Base-by-base conservation (phyloP, 176 grass and related monocot genomes). In the Puccinellia tenuiflora region DNA sequence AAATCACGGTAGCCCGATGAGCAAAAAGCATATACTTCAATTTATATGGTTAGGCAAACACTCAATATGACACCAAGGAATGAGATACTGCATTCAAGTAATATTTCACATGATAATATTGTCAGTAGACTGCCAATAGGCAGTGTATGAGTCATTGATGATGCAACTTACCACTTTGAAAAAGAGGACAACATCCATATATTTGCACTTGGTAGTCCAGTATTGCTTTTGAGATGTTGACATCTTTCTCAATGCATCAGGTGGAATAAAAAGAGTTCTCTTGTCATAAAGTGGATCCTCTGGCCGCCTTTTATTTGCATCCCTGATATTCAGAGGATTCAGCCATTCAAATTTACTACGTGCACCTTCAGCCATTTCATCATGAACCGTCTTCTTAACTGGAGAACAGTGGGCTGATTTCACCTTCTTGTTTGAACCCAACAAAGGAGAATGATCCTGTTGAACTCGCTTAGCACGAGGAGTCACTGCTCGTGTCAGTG, bases 171-270 rank as follows among this genome's bases (percentile, higher is more conserved):
- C 96, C 78, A 95, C 92, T 98, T 95, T 98, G 83, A 98, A 98
- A 78, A 98, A 98, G 26, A 98, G 83, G 79, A 98, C 80, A 77
- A 93, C 83, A 83, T 98, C 96, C 92, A 93, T 98, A 74, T 92
- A 98, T 85, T 93, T 85, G 61, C 90, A 90, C 83, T 98, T 98
- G 71, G 88, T 82, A 88, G 86, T 92, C 96, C 96, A 95, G 73
- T 98, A 98, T 90, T 98, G 96, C 80, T 89, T 98, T 84, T 98
- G 96, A 86, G 92, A 88, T 89, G 90, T 86, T 39, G 92, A 90
- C 96, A 98, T 98, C 79, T 93, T 98, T 79, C 73, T 98, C 78
- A 95, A 52, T 77, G 85, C 91, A 83, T 95, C 91, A 93, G 92
- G 91, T 38, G 96, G 92, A 82, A 98, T 93, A 40, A 85, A 92